Conservation (phyloP, 2,329 filamentous ascomycete genomes). For the Reticulascus tulasneorum region DNA sequence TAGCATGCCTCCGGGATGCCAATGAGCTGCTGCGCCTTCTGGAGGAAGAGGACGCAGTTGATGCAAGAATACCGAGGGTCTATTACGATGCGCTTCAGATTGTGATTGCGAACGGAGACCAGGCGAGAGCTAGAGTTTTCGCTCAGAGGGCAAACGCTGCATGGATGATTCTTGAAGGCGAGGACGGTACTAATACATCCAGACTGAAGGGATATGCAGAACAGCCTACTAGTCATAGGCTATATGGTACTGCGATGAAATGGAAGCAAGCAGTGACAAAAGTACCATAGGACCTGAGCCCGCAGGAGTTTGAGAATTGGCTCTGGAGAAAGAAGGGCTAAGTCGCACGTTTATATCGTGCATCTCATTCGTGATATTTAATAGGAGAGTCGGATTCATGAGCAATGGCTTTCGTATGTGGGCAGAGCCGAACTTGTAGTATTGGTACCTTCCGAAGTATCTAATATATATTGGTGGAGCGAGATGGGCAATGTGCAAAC, state of each 20-base stretch:
- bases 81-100: slow-evolving; percentile 3
- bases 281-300: not conserved
- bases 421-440: too few species aligned
- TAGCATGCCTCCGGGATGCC: not conserved
- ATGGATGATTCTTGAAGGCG: not conserved
- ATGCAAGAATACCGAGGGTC: not conserved
- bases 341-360: too few species aligned
- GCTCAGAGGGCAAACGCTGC: not conserved
- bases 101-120: not conserved
- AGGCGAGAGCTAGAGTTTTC: not conserved
- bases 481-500: too few species aligned
- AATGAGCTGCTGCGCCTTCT: not conserved
- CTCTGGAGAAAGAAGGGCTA: too few species aligned
- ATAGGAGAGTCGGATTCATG: too few species aligned
- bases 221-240: not conserved
- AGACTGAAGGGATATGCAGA: not conserved
- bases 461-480: too few species aligned
- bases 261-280: not conserved
- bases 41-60: not conserved
- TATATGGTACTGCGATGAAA: not conserved
- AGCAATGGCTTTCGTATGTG: too few species aligned
- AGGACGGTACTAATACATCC: not conserved
- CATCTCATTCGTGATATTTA: too few species aligned
- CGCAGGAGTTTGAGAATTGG: slow-evolving; percentile 1
- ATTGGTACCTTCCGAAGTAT: too few species aligned